phyloP scores from a whole-genome alignment of 2,329 filamentous ascomycete species.

The Colletotrichum ledebouriae region DNA sequence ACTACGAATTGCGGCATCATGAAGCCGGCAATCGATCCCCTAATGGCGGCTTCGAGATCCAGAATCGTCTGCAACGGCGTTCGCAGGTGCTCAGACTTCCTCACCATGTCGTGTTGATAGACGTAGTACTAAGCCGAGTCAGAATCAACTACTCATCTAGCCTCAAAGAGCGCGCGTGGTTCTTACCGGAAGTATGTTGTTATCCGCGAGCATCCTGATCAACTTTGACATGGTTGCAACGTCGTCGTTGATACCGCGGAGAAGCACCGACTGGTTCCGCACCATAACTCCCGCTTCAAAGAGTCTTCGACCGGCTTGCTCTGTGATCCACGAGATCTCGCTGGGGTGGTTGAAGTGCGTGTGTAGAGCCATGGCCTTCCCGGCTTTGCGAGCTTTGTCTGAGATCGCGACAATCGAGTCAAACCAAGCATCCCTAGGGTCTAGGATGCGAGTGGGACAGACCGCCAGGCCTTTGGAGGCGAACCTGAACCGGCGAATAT shows the following conservation, averaged over 20 bases:
- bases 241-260: constrained; percentile 71
- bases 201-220: constrained; percentile 67
- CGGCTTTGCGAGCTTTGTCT: constrained; percentile 62
- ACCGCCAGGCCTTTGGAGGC: constrained; percentile 74
- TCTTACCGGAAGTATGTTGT: constrained; percentile 67
- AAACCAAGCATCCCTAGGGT: constrained; percentile 66
- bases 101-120: constrained; percentile 75
- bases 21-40: constrained; percentile 73
- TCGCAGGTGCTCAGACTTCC: constrained; percentile 71
- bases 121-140: constrained; percentile 68
- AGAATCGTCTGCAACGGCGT: constrained; percentile 72
- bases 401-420: constrained; percentile 65
- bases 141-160: not conserved
- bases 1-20: constrained; percentile 74
- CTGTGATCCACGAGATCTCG: constrained; percentile 73
- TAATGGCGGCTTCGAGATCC: constrained; percentile 68
- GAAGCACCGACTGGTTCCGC: constrained; percentile 69
- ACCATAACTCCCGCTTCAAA: constrained; percentile 66
- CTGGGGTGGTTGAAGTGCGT: constrained; percentile 75
- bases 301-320: constrained; percentile 62
- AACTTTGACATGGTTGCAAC: constrained; percentile 65
- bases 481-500: constrained; percentile 71
- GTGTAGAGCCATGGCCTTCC: constrained; percentile 73
- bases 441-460: constrained; percentile 67
- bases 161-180: too few species aligned